phyloP scores from a whole-genome alignment of 2,329 filamentous ascomycete genomes.

The Phaeosphaeriaceae sp. region DNA sequence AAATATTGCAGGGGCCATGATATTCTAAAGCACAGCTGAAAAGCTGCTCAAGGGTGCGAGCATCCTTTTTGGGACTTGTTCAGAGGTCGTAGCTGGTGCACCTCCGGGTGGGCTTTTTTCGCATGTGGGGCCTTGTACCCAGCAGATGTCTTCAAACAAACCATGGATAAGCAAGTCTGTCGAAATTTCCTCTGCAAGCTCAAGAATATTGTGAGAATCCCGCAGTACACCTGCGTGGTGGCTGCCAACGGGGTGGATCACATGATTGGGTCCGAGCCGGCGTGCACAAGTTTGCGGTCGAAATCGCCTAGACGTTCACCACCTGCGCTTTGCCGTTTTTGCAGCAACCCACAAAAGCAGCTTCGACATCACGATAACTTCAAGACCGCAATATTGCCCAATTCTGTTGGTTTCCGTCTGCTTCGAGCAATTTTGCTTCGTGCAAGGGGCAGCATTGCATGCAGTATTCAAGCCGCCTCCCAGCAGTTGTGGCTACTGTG shows the following conservation, averaged over 20 bases:
- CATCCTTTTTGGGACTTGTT: neutral
- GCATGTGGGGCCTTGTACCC: neutral
- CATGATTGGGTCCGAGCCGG: conserved; percentile 6
- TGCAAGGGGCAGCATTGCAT: neutral
- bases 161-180: neutral
- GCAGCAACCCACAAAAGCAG: neutral
- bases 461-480: too few species aligned
- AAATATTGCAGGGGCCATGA: neutral
- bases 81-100: neutral
- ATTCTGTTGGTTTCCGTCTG: neutral
- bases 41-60: neutral
- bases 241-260: neutral
- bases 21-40: neutral
- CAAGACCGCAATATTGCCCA: neutral
- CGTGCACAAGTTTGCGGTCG: conserved; percentile 1
- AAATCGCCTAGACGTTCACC: conserved; percentile 4
- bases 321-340: neutral
- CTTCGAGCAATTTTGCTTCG: neutral
- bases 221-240: neutral
- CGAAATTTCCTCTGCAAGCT: neutral
- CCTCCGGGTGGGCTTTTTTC: neutral
- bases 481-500: neutral
- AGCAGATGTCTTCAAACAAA: neutral
- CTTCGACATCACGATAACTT: neutral
- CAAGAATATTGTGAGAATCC: neutral